phyloP scores from a whole-genome alignment of 1,284 basidiomycete species.

The Ganoderma sinense region DNA sequence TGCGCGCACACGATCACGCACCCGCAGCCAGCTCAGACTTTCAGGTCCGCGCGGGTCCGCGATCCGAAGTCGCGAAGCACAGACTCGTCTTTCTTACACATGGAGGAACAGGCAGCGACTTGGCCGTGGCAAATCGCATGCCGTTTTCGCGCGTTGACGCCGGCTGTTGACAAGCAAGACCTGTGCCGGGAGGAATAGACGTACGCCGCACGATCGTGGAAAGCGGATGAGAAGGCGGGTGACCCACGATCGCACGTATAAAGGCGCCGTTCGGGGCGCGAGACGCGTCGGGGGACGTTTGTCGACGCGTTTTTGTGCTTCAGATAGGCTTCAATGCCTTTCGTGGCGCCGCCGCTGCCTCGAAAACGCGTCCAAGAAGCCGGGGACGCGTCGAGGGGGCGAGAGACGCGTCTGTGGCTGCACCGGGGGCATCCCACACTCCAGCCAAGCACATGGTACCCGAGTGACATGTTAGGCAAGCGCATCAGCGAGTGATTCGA shows the following conservation, averaged over 20 bases:
- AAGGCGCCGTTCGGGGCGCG: constrained; percentile 10
- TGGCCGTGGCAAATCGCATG: constrained; percentile 2
- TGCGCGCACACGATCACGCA: background rate
- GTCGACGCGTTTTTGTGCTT: constrained; percentile 16
- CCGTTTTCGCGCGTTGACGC: constrained; percentile 4
- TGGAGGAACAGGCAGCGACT: background rate
- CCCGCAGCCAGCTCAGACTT: background rate
- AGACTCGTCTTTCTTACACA: constrained; percentile 14
- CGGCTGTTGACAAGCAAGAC: constrained; percentile 5
- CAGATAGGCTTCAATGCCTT: background rate
- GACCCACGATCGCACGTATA: constrained; percentile 18
- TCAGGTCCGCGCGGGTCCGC: constrained; percentile 19
- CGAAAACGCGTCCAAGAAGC: constrained; percentile 16
- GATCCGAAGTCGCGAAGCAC: constrained; percentile 12
- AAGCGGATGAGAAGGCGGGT: constrained; percentile 15
- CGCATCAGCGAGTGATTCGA: constrained; percentile 27
- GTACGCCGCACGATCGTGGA: constrained; percentile 21
- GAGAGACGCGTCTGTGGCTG: constrained; percentile 35
- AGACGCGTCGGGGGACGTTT: constrained; percentile 12
- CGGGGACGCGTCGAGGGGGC: constrained; percentile 25
- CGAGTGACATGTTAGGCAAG: constrained; percentile 25
- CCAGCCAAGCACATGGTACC: constrained; percentile 23
- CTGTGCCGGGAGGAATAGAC: constrained; percentile 13
- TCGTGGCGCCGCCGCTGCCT: background rate
- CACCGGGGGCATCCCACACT: constrained; percentile 19